phyloP scores from a whole-genome alignment of 495 filamentous ascomycete genomes.

The Trichoderma asperelloides region DNA sequence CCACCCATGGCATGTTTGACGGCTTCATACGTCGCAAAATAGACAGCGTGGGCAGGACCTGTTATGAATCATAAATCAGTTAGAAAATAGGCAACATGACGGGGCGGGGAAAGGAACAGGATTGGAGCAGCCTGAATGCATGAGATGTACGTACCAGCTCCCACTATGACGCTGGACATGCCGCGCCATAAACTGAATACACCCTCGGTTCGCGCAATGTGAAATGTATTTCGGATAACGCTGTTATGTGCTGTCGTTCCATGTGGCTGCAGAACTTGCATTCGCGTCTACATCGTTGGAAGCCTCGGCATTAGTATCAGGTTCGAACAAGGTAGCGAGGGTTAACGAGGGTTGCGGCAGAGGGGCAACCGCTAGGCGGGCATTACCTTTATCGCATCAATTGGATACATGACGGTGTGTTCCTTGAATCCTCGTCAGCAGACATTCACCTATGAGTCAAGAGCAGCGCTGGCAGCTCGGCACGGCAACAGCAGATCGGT shows the following conservation, averaged over 20 bases:
- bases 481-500: neutral
- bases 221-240: slow-evolving; percentile 82
- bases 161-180: slow-evolving; percentile 90
- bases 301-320: neutral
- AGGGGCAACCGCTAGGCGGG: neutral
- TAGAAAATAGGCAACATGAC: neutral
- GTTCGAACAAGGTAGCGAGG: neutral
- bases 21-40: slow-evolving; percentile 95
- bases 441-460: neutral
- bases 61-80: slow-evolving; percentile 43
- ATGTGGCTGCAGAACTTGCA: slow-evolving; percentile 90
- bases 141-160: slow-evolving; percentile 49
- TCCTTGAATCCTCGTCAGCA: slow-evolving; percentile 37
- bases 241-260: slow-evolving; percentile 82
- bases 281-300: slow-evolving; percentile 66
- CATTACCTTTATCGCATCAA: slow-evolving; percentile 92
- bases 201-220: slow-evolving; percentile 84
- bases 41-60: slow-evolving; percentile 83
- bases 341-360: neutral
- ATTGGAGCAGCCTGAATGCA: neutral
- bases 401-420: slow-evolving; percentile 96
- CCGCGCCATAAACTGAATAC: slow-evolving; percentile 90
- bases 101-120: neutral
- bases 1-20: slow-evolving; percentile 95
- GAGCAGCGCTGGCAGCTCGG: neutral